These are phyloP conservation scores for Blastocystis sp. DNA, from an alignment of 352 stramenopile species.

Conservation along the genomic window DNA sequence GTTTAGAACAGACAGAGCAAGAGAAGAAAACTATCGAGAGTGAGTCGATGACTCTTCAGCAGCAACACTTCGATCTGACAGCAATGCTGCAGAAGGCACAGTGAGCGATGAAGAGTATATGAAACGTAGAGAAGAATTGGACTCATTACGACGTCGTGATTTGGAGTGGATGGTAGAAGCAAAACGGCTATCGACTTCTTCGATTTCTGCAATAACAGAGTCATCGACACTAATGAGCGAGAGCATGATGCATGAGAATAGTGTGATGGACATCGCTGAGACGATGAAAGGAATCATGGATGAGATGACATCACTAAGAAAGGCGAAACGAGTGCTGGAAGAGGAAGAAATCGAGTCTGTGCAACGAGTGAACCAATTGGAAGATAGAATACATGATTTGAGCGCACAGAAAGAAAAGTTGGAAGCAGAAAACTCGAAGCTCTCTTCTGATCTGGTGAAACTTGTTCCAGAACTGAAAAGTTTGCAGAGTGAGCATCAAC, in stretches of 20 bases:
- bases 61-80: not conserved
- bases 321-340: not conserved
- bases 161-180: not conserved
- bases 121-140: not conserved
- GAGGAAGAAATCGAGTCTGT: not conserved
- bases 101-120: not conserved
- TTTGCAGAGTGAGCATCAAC: not conserved
- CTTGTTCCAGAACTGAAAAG: not conserved
- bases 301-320: not conserved
- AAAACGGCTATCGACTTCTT: not conserved
- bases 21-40: not conserved
- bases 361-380: not conserved
- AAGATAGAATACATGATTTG: slow-evolving; percentile 22
- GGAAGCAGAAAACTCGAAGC: slow-evolving; percentile 2
- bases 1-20: not conserved
- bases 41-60: not conserved
- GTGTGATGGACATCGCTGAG: not conserved
- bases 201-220: not conserved
- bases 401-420: not conserved
- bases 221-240: not conserved
- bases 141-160: not conserved
- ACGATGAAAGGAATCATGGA: not conserved
- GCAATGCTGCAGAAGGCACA: not conserved
- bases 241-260: not conserved
- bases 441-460: not conserved